These are phyloP conservation scores for Trametes cingulata DNA, from an alignment of 768 basidiomycete species.

Conservation along the genomic window DNA sequence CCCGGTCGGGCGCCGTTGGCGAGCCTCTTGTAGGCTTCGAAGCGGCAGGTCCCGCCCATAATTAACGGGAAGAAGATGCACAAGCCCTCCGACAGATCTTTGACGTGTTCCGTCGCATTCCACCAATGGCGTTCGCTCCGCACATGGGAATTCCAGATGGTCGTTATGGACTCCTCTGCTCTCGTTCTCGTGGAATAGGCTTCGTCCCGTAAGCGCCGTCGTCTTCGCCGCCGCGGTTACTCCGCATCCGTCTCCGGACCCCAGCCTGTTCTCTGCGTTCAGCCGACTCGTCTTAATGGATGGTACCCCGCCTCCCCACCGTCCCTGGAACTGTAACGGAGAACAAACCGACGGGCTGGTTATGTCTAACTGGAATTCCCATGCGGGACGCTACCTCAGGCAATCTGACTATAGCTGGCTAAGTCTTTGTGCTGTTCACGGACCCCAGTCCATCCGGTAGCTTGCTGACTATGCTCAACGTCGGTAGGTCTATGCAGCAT, in stretches of 20 bases:
- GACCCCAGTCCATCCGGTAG: too few species aligned
- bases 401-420: constrained; percentile 12
- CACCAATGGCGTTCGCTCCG: constrained; percentile 7
- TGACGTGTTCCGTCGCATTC: constrained; percentile 16
- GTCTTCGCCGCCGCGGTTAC: constrained; percentile 4
- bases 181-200: constrained; percentile 18
- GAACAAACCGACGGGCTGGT: not conserved
- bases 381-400: not conserved
- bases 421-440: constrained; percentile 4
- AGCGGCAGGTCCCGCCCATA: constrained; percentile 6
- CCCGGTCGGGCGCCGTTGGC: not conserved
- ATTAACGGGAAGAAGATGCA: constrained; percentile 16
- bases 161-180: constrained; percentile 17
- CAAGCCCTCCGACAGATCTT: constrained; percentile 8
- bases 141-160: constrained; percentile 6
- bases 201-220: constrained; percentile 3
- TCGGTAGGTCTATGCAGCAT: not conserved
- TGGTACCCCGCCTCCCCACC: not conserved
- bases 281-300: not conserved
- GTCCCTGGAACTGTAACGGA: not conserved
- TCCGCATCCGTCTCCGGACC: not conserved
- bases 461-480: not conserved
- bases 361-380: not conserved
- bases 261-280: not conserved
- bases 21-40: not conserved